These are phyloP conservation scores for Vicia sativa DNA, from an alignment of 306 rosid species.

Conservation along the genomic window DNA sequence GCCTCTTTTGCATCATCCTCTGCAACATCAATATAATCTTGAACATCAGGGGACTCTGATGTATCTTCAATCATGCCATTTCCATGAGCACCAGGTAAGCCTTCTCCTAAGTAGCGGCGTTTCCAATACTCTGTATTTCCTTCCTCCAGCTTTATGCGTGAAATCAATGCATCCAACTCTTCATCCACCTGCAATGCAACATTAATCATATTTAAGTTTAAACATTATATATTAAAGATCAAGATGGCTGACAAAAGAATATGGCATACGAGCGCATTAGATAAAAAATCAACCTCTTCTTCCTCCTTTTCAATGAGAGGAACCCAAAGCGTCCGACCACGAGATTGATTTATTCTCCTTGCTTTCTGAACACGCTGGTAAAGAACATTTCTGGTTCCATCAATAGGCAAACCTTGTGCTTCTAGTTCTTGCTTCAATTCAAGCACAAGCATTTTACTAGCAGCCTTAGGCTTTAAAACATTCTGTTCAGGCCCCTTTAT, in stretches of 20 bases:
- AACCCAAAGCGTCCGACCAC: conserved; percentile 99
- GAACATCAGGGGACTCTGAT: conserved; percentile 54
- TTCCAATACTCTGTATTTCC: conserved; percentile 96
- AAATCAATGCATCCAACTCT: conserved; percentile 82
- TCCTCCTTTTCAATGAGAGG: conserved; percentile 94
- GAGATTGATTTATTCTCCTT: conserved; percentile 95
- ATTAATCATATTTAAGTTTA: conserved; percentile 38
- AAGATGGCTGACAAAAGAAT: conserved; percentile 31
- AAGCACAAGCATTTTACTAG: conserved; percentile 89
- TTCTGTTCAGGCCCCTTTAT: conserved; percentile 87
- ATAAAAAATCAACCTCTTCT: conserved; percentile 68
- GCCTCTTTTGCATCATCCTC: conserved; percentile 69
- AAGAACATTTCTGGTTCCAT: conserved; percentile 97
- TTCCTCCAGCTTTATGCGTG: conserved; percentile 79
- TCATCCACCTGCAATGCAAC: conserved; percentile 80
- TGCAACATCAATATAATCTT: conserved; percentile 57
- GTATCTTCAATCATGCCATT: conserved; percentile 40
- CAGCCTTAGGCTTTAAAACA: conserved; percentile 92
- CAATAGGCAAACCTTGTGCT: conserved; percentile 89
- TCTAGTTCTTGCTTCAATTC: conserved; percentile 95
- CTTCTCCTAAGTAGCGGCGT: conserved; percentile 91
- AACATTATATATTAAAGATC: conserved; percentile 19
- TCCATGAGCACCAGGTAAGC: conserved; percentile 52
- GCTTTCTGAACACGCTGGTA: conserved; percentile 99
- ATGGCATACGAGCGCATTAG: background rate